Evolutionary conservation across 495 filamentous ascomycete genomes (phyloP), one percentile per base, ranked within the genome.

Genomic region (Penicillium fimorum): DNA sequence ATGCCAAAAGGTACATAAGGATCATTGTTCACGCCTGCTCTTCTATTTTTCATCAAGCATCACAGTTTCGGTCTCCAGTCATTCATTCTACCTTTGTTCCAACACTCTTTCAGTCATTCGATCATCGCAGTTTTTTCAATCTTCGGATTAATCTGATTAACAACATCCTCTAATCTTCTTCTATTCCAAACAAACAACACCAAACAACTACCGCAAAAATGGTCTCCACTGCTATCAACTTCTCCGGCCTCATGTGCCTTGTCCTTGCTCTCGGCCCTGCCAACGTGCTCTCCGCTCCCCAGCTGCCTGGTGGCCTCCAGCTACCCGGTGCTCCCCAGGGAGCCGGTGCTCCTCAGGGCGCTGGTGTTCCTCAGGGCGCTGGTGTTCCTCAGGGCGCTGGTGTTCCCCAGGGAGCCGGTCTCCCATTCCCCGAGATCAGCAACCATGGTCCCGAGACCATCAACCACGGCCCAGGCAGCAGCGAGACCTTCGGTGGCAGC

Each of bases 191-290:
- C 25, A 22, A 30, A 40, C 22, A 55, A 12, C 24, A 17, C 15
- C 6, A 8, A 22, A 30, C 12, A 3, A 47, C 46, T 44, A 56
- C 33, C 35, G 35, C 45, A 50, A 66, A 46, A 59, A 76, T 74
- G 73, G 47, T 61, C 59, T 63, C 66, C 56, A 62, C 56, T 50
- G 60, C 64, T 51, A 72, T 74, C 56, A 68, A 47, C 41, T 44
- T 70, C 58, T 69, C 70, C 6, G 58, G 73, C 50, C 62, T 72
- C 43, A 53, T 78, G 58, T 71, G 68, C 59, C 67, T 76, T 5
- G 22, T 73, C 46, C 66, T 78, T 20, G 59, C 72, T 45, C 54
- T 67, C 35, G 67, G 66, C 32, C 72, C 73, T 29, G 60, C 64
- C 11, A 55, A 68, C 7, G 66, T 74, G 25, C 60, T 78, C 17